Evolutionary conservation across 805 yeast species (phyloP), one percentile per base, ranked within the genome.

Genomic region (Yamadazyma akitaensis): DNA sequence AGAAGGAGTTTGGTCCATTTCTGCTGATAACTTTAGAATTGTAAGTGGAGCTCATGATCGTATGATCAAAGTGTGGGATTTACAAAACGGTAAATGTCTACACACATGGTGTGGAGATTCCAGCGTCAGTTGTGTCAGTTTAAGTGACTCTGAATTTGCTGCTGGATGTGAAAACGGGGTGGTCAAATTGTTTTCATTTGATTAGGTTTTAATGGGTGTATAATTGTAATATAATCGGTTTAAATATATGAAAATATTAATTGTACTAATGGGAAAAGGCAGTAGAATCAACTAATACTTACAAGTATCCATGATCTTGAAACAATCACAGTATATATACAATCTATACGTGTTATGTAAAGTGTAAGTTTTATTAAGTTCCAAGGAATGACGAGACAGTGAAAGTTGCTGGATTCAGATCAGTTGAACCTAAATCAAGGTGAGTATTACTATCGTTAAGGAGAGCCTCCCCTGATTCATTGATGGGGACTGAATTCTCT

Each of bases 1-100:
- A 45, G 98, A 94, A 66, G 99, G 99, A 18, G 96, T 94, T 16
- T 92, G 98, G 97, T 89, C 92, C 37, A 85, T 94, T 46, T 89
- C 94, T 14, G 96, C 97, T 0, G 98, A 94, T 69, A 90, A 91
- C 34, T 94, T 94, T 74, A 78, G 99, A 54, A 87, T 94, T 38
- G 87, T 92, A 10, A 84, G 94, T 57, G 98, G 98, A 1, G 91
- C 97, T 1, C 97, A 94, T 61, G 99, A 94, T 70, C 79, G 89
- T 51, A 73, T 82, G 31, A 88, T 88, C 51, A 92, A 86, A 63
- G 87, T 94, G 6, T 94, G 99, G 99, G 99, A 94, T 62, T 72
- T 94, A 51, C 97, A 94, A 65, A 82, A 84, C 54, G 98, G 99
- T 17, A 84, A 85, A 60, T 90, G 98, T 64, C 81, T 91, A 79